Evolutionary conservation across 148 eudicot species (phyloP).

Genomic region (Oxyria digyna): DNA sequence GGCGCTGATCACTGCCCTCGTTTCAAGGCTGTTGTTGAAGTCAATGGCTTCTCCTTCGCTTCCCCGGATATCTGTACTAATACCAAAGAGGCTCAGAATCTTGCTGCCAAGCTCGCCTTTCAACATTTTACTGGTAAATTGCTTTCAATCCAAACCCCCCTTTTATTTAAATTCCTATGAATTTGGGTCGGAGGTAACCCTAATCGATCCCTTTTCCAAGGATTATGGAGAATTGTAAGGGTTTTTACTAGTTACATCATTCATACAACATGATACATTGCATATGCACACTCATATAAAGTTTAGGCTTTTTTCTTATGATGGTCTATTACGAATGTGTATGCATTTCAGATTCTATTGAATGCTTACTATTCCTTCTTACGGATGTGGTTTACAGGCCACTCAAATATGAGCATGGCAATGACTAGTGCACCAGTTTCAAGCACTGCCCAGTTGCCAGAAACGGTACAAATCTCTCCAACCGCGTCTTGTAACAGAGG

Average conservation of each 20-base stretch:
- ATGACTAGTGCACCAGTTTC: slow-evolving; percentile 11
- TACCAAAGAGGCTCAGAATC: slow-evolving; percentile 58
- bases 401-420: too few relatives aligned
- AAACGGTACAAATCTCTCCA: slow-evolving; percentile 10
- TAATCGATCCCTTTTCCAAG: not conserved
- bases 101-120: slow-evolving; percentile 44
- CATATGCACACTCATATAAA: too few relatives aligned
- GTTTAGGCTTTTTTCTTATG: too few relatives aligned
- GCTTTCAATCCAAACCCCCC: not conserved
- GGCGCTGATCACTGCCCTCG: slow-evolving; percentile 45
- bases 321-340: too few relatives aligned
- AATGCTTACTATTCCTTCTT: not conserved
- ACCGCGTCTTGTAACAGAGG: slow-evolving; percentile 4
- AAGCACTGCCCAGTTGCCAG: slow-evolving; percentile 9
- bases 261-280: too few relatives aligned
- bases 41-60: slow-evolving; percentile 23
- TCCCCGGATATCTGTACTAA: slow-evolving; percentile 17
- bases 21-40: slow-evolving; percentile 33
- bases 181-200: too few relatives aligned
- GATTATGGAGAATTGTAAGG: not conserved
- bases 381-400: not conserved
- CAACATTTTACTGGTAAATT: slow-evolving; percentile 19
- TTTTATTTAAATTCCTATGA: too few relatives aligned
- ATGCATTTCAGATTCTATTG: not conserved
- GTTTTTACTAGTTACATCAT: not conserved